Percentiles rank a stretch among this genome's conserved stretches.
These are phyloP conservation scores for Aspergillus carlsbadensis DNA, from an alignment of 495 filamentous ascomycete species.

Conservation along the genomic window DNA sequence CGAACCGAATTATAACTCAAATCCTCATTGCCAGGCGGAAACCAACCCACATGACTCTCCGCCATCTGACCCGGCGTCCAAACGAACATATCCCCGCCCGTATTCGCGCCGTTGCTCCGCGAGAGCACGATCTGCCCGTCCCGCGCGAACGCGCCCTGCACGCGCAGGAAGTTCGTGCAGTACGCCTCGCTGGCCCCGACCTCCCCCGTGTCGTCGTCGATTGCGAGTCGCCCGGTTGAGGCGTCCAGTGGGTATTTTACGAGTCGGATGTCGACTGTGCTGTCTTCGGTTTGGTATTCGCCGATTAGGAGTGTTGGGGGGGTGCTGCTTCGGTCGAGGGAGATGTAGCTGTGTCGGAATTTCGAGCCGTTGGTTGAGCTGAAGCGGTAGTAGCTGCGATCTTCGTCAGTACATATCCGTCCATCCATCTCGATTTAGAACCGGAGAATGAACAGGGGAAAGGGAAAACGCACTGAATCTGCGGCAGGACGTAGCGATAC, in stretches of 20 bases:
- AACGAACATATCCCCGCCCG: slow-evolving; percentile 21
- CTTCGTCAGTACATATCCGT: too few relatives aligned
- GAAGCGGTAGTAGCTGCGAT: not conserved
- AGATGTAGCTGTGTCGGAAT: slow-evolving; percentile 26
- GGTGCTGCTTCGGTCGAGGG: slow-evolving; percentile 22
- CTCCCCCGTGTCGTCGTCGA: slow-evolving; percentile 13
- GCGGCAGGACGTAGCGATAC: slow-evolving; percentile 31
- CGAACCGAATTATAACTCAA: slow-evolving; percentile 19
- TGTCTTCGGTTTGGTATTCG: slow-evolving; percentile 13
- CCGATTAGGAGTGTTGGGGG: slow-evolving; percentile 24
- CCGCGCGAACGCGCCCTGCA: slow-evolving; percentile 24
- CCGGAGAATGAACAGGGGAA: not conserved
- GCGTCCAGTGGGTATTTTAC: slow-evolving; percentile 24
- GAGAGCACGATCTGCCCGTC: slow-evolving; percentile 21
- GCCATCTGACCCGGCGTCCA: slow-evolving; percentile 18
- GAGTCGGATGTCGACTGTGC: slow-evolving; percentile 11
- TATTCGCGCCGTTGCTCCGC: slow-evolving; percentile 21
- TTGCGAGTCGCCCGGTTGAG: slow-evolving; percentile 13
- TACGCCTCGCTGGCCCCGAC: slow-evolving; percentile 21
- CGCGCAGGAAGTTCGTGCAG: slow-evolving; percentile 20
- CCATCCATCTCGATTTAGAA: too few relatives aligned
- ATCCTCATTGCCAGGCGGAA: slow-evolving; percentile 27
- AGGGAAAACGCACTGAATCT: slow-evolving; percentile 18
- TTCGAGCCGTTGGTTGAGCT: slow-evolving; percentile 13
- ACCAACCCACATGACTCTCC: slow-evolving; percentile 9